These are phyloP conservation scores for Debaryomycetaceae sp. DNA, from an alignment of 1,139 yeast species.

Conservation along the genomic window DNA sequence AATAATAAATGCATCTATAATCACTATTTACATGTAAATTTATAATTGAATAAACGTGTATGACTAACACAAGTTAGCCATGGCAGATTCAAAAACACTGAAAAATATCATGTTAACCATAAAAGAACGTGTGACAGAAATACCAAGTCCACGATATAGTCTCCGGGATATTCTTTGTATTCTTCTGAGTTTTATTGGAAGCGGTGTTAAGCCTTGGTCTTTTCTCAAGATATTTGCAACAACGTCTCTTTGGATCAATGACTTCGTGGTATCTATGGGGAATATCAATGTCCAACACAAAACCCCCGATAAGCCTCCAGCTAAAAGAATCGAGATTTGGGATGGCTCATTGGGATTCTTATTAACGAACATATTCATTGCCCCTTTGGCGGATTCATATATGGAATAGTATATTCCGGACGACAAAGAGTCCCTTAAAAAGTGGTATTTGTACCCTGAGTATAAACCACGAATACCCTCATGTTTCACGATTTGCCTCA, in stretches of 20 bases:
- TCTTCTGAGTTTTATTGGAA: constrained; percentile 28
- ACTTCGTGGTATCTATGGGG: constrained; percentile 79
- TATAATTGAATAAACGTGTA: background rate
- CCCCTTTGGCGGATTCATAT: constrained; percentile 67
- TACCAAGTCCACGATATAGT: constrained; percentile 75
- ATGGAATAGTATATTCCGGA: constrained; percentile 72
- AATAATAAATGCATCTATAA: background rate
- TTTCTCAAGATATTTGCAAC: constrained; percentile 61
- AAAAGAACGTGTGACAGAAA: constrained; percentile 68
- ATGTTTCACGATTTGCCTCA: constrained; percentile 51
- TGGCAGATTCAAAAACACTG: constrained; percentile 64
- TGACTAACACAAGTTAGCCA: constrained; percentile 44
- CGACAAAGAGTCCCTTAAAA: constrained; percentile 65
- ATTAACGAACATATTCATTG: constrained; percentile 33
- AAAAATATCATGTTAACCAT: constrained; percentile 75
- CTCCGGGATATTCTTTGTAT: constrained; percentile 38
- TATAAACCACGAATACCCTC: constrained; percentile 67
- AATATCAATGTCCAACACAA: constrained; percentile 70
- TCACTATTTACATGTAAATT: background rate
- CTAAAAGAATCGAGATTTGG: constrained; percentile 41
- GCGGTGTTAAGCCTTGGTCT: constrained; percentile 40
- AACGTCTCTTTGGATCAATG: constrained; percentile 69
- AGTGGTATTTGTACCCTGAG: constrained; percentile 69
- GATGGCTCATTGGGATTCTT: constrained; percentile 27
- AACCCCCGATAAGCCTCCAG: constrained; percentile 82